Evolutionary conservation across 257 asterid species (phyloP).

Genomic region (Solanum dulcamara): DNA sequence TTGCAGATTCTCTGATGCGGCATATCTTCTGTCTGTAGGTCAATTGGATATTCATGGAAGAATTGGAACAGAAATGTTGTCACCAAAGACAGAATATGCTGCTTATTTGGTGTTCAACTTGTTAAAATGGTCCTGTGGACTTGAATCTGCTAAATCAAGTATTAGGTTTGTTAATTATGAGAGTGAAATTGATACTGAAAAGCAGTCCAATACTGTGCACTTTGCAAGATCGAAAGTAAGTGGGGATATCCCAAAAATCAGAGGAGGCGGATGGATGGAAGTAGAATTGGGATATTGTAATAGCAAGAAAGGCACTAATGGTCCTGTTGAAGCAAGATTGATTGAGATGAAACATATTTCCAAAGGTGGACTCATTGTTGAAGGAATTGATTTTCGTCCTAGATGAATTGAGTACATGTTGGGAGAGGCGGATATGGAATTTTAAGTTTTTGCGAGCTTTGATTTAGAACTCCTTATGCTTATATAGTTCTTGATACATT

Average conservation of each 20-base stretch:
- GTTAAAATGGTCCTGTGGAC: conserved; percentile 19
- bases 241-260: neutral
- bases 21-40: too few species aligned
- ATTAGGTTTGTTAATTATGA: neutral
- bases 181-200: neutral
- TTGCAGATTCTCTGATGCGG: neutral
- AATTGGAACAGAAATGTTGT: neutral
- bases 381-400: neutral
- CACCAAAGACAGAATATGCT: neutral
- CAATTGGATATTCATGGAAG: neutral
- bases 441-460: neutral
- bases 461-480: neutral
- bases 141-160: neutral
- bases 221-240: neutral
- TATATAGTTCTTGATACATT: too few species aligned
- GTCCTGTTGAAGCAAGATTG: neutral
- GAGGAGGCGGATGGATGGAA: neutral
- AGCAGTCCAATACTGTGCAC: neutral
- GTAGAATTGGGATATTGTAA: neutral
- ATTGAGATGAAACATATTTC: neutral
- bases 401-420: neutral
- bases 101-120: conserved; percentile 10
- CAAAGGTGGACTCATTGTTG: neutral
- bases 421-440: neutral
- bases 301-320: neutral